Evolutionary conservation across 352 stramenopile genomes (phyloP).

Genomic region (Globisporangium spiculum): DNA sequence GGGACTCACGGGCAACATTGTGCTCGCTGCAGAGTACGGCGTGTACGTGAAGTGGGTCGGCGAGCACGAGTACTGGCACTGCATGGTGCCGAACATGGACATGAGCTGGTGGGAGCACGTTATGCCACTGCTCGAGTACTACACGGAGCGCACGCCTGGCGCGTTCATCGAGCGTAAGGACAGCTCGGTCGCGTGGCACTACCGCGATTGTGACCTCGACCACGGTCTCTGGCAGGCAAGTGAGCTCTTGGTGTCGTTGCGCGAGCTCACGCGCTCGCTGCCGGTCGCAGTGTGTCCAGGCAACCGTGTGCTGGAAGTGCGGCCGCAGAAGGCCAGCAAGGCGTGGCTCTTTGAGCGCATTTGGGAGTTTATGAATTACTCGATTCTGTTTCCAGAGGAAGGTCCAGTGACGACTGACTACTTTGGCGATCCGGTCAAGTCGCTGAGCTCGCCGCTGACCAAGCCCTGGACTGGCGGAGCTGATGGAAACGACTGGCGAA

Average conservation of each 20-base stretch:
- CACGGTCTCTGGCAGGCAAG: conserved; percentile 89
- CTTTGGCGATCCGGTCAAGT: conserved; percentile 59
- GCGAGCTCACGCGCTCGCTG: conserved; percentile 69
- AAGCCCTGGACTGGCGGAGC: conserved; percentile 28
- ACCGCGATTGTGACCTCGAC: conserved; percentile 85
- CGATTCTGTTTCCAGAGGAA: conserved; percentile 62
- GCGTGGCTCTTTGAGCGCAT: conserved; percentile 76
- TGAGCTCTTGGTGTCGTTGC: conserved; percentile 78
- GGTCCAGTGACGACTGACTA: conserved; percentile 60
- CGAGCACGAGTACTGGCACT: conserved; percentile 62
- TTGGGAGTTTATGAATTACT: conserved; percentile 85
- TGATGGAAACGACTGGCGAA: conserved; percentile 11
- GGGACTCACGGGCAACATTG: conserved; percentile 53
- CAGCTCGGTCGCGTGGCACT: conserved; percentile 88
- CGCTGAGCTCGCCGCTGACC: conserved; percentile 40
- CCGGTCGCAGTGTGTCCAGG: conserved; percentile 74
- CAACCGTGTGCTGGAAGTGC: conserved; percentile 74
- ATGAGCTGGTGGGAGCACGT: conserved; percentile 79
- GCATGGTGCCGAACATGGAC: conserved; percentile 81
- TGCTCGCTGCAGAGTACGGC: conserved; percentile 75
- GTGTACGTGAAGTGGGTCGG: conserved; percentile 79
- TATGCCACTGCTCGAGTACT: conserved; percentile 75
- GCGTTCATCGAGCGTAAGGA: conserved; percentile 85
- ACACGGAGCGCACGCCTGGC: conserved; percentile 79
- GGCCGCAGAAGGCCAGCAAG: conserved; percentile 81